A percentile compares a stretch with the other conserved stretches of the same genome.
These are phyloP conservation scores for Apiospora phragmitis DNA, from an alignment of 2,329 filamentous ascomycete species.

Conservation along the genomic window DNA sequence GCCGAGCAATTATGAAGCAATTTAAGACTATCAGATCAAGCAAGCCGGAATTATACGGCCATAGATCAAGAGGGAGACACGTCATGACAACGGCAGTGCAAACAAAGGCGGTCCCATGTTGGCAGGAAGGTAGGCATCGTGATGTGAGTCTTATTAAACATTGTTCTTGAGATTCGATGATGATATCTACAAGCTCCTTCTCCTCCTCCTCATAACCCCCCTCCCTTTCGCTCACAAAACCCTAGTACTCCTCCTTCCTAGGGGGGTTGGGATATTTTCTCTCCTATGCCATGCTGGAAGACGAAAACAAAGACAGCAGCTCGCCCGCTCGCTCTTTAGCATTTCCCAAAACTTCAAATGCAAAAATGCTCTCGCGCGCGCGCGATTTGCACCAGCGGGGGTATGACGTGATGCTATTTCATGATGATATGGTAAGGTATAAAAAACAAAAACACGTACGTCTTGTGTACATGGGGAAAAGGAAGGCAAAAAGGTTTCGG, in stretches of 20 bases:
- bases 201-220: neutral
- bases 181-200: constrained; percentile 15
- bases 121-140: neutral
- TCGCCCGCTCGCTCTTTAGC: constrained; percentile 1
- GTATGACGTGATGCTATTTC: neutral
- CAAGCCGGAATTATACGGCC: neutral
- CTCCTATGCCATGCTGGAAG: constrained; percentile 10
- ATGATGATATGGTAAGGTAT: neutral
- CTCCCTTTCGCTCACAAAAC: neutral
- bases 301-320: neutral
- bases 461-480: neutral
- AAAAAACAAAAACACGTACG: neutral
- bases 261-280: neutral
- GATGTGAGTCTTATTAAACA: constrained; percentile 14
- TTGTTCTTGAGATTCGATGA: constrained; percentile 12
- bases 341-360: neutral
- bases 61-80: neutral
- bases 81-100: neutral
- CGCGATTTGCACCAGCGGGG: neutral
- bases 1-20: neutral
- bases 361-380: neutral
- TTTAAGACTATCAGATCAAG: neutral
- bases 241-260: neutral
- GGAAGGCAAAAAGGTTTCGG: neutral
- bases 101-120: too few relatives aligned